phyloP scores from a whole-genome alignment of 805 yeast species.

The Ogataea pilisensis region DNA sequence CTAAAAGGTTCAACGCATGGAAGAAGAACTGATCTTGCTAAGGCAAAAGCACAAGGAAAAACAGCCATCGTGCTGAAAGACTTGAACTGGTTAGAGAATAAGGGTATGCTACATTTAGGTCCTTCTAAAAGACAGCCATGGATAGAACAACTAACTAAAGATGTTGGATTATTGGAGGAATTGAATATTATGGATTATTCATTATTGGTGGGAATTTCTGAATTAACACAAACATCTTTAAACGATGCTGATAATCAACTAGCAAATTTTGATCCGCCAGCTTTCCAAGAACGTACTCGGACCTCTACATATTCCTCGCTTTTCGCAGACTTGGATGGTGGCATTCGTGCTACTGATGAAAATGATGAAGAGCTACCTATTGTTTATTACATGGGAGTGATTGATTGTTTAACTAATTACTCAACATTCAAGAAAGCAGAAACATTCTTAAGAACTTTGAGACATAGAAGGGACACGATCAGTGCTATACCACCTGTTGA shows the following conservation, averaged over 20 bases:
- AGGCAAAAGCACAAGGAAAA: constrained; percentile 25
- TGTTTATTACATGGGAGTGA: constrained; percentile 87
- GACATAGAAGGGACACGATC: constrained; percentile 63
- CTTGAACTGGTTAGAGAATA: constrained; percentile 75
- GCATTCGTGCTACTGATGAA: constrained; percentile 69
- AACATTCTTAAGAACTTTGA: constrained; percentile 76
- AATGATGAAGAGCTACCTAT: constrained; percentile 56
- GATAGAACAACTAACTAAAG: constrained; percentile 66
- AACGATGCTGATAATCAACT: constrained; percentile 23
- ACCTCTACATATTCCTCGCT: constrained; percentile 13
- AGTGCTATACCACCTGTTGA: constrained; percentile 90
- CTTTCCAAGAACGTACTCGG: constrained; percentile 11
- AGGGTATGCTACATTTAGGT: constrained; percentile 68
- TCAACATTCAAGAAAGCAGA: constrained; percentile 72
- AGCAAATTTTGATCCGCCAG: constrained; percentile 24
- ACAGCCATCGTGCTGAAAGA: constrained; percentile 67
- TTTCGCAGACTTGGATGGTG: constrained; percentile 55
- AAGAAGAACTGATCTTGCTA: constrained; percentile 46
- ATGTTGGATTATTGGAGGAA: constrained; percentile 65
- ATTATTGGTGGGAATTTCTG: constrained; percentile 81
- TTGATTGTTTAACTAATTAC: constrained; percentile 87
- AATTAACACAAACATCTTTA: constrained; percentile 52
- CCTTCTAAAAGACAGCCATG: constrained; percentile 60
- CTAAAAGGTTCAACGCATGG: constrained; percentile 93
- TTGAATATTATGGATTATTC: constrained; percentile 96